Conservation (phyloP, 2,329 filamentous ascomycete genomes). For the Acrocalymma vagum region DNA sequence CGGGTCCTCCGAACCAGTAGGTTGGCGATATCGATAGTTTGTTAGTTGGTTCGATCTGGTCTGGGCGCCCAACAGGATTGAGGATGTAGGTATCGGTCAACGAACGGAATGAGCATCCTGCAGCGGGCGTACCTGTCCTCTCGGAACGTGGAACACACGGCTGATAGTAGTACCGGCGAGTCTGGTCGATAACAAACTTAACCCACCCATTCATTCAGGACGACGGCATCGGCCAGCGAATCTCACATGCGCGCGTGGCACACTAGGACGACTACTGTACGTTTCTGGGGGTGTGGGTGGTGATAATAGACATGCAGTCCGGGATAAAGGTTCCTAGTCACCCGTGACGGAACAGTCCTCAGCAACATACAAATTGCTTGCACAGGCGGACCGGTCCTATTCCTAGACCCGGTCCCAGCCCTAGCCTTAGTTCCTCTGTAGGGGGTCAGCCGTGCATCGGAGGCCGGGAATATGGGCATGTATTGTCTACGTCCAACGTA, state of each 20-base stretch:
- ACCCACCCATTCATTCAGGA: conserved; percentile 11
- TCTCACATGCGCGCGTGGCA: no score
- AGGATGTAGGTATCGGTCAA: no score
- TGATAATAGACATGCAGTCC: no score
- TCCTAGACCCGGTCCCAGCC: no score
- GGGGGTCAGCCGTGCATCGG: conserved; percentile 30
- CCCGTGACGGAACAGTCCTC: no score
- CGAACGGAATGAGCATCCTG: conserved; percentile 23
- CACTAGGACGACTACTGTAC: no score
- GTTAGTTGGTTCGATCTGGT: conserved; percentile 16
- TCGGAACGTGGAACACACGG: conserved; percentile 23
- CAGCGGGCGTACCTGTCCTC: conserved; percentile 21
- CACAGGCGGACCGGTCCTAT: no score
- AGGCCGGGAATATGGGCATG: conserved; percentile 14
- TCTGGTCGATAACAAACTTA: conserved; percentile 14
- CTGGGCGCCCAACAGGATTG: no score
- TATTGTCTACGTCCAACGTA: no score
- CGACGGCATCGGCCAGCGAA: no score
- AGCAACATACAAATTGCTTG: conserved; percentile 16
- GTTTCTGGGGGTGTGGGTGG: no score
- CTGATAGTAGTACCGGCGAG: conserved; percentile 24
- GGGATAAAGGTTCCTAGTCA: no score
- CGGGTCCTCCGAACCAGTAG: conserved; percentile 13
- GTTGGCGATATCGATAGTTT: conserved; percentile 12
- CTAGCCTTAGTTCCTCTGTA: conserved; percentile 12